phyloP scores from a whole-genome alignment of 2,329 filamentous ascomycete genomes.

The Cercospora sp. region DNA sequence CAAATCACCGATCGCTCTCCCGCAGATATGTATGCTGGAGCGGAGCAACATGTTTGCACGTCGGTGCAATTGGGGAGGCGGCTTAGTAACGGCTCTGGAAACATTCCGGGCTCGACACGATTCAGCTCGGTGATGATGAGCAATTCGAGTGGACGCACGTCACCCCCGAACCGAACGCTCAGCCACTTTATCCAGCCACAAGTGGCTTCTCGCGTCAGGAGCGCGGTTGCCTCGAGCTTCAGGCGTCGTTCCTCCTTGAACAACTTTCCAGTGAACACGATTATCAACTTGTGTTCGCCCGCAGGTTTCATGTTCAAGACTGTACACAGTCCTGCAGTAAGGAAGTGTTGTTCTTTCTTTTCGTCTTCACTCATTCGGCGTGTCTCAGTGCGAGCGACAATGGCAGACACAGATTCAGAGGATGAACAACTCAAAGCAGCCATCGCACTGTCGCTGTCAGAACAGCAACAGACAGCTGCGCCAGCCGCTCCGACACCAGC shows the following conservation, averaged over 20 bases:
- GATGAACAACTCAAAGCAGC: slow-evolving; percentile 62
- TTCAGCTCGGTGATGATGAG: neutral
- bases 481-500: neutral
- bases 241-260: neutral
- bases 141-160: neutral
- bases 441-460: slow-evolving; percentile 48
- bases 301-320: neutral
- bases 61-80: neutral
- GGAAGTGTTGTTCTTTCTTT: slow-evolving; percentile 2
- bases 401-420: slow-evolving; percentile 44
- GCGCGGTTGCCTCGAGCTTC: neutral
- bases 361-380: neutral
- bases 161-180: neutral
- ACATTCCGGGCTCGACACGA: neutral
- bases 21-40: neutral
- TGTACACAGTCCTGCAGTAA: slow-evolving; percentile 7
- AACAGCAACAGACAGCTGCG: neutral
- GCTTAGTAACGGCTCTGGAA: neutral
- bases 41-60: neutral
- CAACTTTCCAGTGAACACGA: neutral
- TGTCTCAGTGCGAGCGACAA: neutral
- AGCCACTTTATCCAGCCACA: neutral
- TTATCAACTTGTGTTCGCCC: neutral
- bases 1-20: neutral
- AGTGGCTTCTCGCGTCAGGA: neutral